A percentile compares a stretch with the other conserved stretches of the same genome.
Conservation (phyloP, 23 red algal species). For the Cyanidioschyzon merolae region DNA sequence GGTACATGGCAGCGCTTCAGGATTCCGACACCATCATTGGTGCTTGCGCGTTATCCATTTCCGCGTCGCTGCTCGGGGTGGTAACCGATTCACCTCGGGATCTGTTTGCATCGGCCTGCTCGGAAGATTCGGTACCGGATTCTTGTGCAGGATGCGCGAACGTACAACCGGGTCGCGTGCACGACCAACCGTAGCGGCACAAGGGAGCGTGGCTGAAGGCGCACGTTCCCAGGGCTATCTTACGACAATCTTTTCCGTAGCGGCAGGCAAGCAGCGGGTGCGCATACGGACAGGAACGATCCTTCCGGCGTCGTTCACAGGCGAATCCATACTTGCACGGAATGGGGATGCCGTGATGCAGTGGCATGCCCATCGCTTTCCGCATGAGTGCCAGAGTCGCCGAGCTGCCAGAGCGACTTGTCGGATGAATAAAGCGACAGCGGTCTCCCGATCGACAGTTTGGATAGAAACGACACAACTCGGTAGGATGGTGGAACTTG, state of each 20-base stretch:
- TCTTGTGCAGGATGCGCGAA: conserved; percentile 4
- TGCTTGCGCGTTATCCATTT: neutral
- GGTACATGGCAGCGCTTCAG: no score
- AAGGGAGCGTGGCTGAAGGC: conserved; percentile 4
- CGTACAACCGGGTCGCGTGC: conserved; percentile 1
- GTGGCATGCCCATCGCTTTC: neutral
- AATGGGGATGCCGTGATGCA: neutral
- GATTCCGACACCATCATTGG: neutral
- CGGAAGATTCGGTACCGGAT: neutral
- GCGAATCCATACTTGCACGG: conserved; percentile 13
- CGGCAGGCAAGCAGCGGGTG: neutral
- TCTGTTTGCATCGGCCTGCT: neutral
- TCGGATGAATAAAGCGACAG: conserved; percentile 14
- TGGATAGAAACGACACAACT: neutral
- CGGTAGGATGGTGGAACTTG: neutral
- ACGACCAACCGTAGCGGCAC: conserved; percentile 3
- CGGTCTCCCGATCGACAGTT: neutral
- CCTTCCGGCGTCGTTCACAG: neutral
- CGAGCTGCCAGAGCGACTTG: neutral
- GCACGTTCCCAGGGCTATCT: neutral
- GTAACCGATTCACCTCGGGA: neutral
- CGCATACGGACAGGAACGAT: neutral
- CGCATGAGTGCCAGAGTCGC: neutral
- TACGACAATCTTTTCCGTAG: neutral
- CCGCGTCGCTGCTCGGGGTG: neutral